These are phyloP conservation scores for Penicillium flavigenum DNA, from an alignment of 495 filamentous ascomycete species.

Conservation along the genomic window DNA sequence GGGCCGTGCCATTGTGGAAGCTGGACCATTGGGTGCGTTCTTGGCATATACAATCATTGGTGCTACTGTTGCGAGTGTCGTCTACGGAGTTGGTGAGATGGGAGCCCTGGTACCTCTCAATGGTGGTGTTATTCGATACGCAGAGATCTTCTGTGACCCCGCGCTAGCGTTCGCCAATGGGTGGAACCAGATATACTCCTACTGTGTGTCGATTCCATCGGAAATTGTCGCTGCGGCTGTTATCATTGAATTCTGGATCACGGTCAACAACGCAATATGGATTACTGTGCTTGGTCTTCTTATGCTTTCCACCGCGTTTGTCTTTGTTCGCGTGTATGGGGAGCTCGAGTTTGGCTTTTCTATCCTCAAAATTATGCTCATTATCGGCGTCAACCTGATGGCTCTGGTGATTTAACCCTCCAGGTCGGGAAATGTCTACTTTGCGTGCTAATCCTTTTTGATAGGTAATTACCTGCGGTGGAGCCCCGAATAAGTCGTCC, in stretches of 20 bases:
- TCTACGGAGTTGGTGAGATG: conserved; percentile 29
- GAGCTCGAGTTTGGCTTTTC: conserved; percentile 49
- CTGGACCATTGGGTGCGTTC: conserved; percentile 56
- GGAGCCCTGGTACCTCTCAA: conserved; percentile 28
- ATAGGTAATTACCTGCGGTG: conserved; percentile 38
- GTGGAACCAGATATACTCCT: conserved; percentile 29
- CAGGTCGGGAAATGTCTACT: background rate
- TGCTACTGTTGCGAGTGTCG: conserved; percentile 19
- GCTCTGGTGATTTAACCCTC: conserved; percentile 31
- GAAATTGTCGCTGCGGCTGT: conserved; percentile 47
- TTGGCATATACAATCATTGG: conserved; percentile 32
- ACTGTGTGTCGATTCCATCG: conserved; percentile 37
- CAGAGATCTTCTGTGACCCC: conserved; percentile 31
- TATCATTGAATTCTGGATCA: conserved; percentile 50
- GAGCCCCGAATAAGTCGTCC: conserved; percentile 20
- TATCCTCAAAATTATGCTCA: conserved; percentile 45
- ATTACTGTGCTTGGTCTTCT: conserved; percentile 45
- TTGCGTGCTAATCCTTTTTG: background rate
- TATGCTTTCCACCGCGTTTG: conserved; percentile 44
- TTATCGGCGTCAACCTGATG: conserved; percentile 50
- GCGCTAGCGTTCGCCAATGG: conserved; percentile 33
- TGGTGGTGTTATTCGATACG: conserved; percentile 30
- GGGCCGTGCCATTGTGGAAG: conserved; percentile 55
- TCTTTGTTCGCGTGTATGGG: conserved; percentile 46
- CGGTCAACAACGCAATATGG: conserved; percentile 40